Evolutionary conservation across 2,329 filamentous ascomycete species (phyloP), one percentile per base, ranked within the genome.

Genomic region (Capronia coronata): DNA sequence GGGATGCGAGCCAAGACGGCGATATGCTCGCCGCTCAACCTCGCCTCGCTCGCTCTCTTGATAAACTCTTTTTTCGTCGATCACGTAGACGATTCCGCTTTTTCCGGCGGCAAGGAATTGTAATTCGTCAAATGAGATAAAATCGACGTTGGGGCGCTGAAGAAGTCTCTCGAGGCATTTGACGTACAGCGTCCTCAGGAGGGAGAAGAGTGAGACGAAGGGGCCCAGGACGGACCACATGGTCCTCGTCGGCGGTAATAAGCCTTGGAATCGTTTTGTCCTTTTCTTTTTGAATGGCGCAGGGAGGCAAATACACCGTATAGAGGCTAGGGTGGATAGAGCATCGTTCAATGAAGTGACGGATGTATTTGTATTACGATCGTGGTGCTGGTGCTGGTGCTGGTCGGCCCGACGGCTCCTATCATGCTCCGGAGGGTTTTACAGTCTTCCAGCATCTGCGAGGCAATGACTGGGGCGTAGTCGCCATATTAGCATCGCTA

Each of bases 1-100:
- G 14, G 46, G 50, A 43, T 53, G 46, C n/a, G 19, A 39, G 8
- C 35, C 50, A 32, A 53, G 50, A 38, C 50, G 50, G 3, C 25
- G 2, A 53, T 49, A 53, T 25, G 43, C 46, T 37, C 22, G 50
- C 37, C 32, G 50, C 23, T 53, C 50, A 29, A 45, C 23, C 14
- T 49, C 41, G 19, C 29, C 46, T 14, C 30, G 18, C 11, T 49
- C 35, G 46, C 27, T 18, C n/a, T 47, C 50, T 18, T 46, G 27
- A 21, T 27, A 11, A 21, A 49, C 35, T 49, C 41, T 43, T 16
- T 41, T 40, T 29, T 49, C 39, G 29, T 53, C 50, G 18, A 53
- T 21, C n/a, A 19, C 40, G 40, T 53, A 53, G 13, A 49, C 46
- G n/a, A 45, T 34, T 32, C 45, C 40, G 44, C 46, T 49, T 43